Evolutionary conservation across 805 yeast species (phyloP).

Genomic region (Lachancea dasiensis): DNA sequence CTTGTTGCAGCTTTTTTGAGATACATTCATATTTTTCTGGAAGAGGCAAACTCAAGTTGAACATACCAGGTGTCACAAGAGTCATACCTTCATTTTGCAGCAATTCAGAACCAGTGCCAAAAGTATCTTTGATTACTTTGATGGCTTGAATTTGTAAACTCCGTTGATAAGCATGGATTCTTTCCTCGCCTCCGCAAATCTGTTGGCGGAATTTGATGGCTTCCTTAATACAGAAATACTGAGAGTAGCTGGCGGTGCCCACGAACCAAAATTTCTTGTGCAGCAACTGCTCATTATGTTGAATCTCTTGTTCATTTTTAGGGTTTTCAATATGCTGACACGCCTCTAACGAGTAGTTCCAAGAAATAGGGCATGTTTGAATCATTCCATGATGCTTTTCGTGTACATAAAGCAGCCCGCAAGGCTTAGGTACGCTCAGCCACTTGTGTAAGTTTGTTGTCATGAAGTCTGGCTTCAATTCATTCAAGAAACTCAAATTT

Average conservation of each 20-base stretch:
- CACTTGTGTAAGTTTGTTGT: conserved; percentile 66
- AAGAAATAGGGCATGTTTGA: conserved; percentile 56
- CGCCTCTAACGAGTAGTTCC: conserved; percentile 23
- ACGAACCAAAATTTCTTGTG: conserved; percentile 42
- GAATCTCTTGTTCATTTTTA: conserved; percentile 13
- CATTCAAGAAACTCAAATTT: conserved; percentile 36
- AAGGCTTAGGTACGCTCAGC: conserved; percentile 52
- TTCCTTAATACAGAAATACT: conserved; percentile 37
- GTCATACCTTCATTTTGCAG: conserved; percentile 20
- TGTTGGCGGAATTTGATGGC: conserved; percentile 51
- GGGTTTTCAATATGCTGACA: conserved; percentile 10
- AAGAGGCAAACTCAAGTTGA: conserved; percentile 40
- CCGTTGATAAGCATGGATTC: conserved; percentile 43
- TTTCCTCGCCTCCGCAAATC: conserved; percentile 49
- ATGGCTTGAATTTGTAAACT: conserved; percentile 42
- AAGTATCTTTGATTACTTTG: conserved; percentile 32
- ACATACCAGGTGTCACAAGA: conserved; percentile 19
- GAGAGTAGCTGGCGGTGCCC: conserved; percentile 47
- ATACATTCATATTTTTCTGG: too few species aligned
- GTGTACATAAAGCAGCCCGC: conserved; percentile 54
- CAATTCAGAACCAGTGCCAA: conserved; percentile 36
- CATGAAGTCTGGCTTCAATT: conserved; percentile 52
- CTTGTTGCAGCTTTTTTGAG: too few species aligned
- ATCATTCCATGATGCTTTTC: conserved; percentile 43
- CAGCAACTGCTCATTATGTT: conserved; percentile 26